Evolutionary conservation across 495 filamentous ascomycete genomes (phyloP), one percentile per base, ranked within the genome.

Genomic region (Cetradonia linearis): DNA sequence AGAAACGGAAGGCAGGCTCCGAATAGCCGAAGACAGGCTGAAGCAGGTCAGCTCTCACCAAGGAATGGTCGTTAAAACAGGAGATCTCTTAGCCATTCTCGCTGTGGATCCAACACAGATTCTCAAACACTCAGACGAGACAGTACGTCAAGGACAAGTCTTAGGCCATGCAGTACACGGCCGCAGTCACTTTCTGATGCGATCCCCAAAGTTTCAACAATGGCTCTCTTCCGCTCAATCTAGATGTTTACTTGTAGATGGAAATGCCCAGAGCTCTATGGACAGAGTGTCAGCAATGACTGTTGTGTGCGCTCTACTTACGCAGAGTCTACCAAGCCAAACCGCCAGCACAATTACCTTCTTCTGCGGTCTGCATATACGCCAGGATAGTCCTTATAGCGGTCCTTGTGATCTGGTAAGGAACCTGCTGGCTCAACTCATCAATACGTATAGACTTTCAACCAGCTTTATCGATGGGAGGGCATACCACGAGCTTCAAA

Each of bases 351-450:
- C 49, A 6, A 52, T 52, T 11, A 33, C 27, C 20, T 52, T 25
- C 49, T 52, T 52, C 28, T 52, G 49, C 18, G 49, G 49, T 25
- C 49, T 52, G 20, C 49, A 52, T 52, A 20, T 25, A n/a, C 16
- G 28, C 25, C 42, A 1, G 8, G n/a, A 18, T 11, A 20, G 23
- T 54, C 20, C 34, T 14, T 16, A 55, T 30, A 44, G 50, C 27
- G 59, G 59, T 16, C 59, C 59, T 23, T 25, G 23, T 36, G 59
- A 36, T 2, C 50, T 61, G 34, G 28, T 55, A 28, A 8, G 50
- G 25, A 31, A 11, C 13, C 34, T 56, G 23, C 47, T 61, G 8
- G 31, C 49, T 20, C 59, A 61, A 18, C 33, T 61, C 18, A 14
- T 61, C 30, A 28, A 14, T 36, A n/a, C 13, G 11, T 36, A 55